Percentiles rank a stretch among this genome's conserved stretches.
Conservation (phyloP, 2,329 filamentous ascomycete genomes). For the Colletotrichum kahawae region DNA sequence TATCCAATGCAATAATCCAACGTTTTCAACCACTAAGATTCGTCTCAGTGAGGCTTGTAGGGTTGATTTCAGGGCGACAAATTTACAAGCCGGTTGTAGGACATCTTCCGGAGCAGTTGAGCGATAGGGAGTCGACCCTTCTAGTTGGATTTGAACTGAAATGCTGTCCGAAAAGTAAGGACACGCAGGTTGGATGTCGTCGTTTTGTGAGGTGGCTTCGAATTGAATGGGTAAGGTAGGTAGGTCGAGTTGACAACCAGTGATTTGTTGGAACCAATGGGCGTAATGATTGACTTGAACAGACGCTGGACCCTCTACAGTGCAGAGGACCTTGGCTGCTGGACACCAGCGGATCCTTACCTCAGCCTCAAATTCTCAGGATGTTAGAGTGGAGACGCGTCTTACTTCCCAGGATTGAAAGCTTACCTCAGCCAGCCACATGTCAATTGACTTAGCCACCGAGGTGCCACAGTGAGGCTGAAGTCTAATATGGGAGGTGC, state of each 20-base stretch:
- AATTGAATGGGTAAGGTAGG: not conserved
- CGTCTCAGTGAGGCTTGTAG: not conserved
- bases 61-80: not conserved
- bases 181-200: not conserved
- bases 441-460: not conserved
- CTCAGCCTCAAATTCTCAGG: constrained; percentile 10
- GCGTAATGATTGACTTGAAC: not conserved
- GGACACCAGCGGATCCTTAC: not conserved
- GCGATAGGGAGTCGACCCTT: not conserved
- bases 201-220: not conserved
- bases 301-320: not conserved
- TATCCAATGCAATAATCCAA: not conserved
- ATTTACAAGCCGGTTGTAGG: not conserved
- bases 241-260: not conserved
- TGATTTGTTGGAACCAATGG: not conserved
- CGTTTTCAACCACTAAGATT: not conserved
- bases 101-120: not conserved
- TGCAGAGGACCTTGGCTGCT: not conserved
- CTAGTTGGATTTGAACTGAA: not conserved
- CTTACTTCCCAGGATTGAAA: not conserved
- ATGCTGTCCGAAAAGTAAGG: not conserved
- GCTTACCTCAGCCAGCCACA: not conserved
- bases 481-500: not conserved
- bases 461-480: not conserved
- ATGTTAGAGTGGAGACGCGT: not conserved